Percentiles rank a stretch among this genome's conserved stretches.
Conservation (phyloP, 2,329 filamentous ascomycete genomes). For the Penicillium sp. region DNA sequence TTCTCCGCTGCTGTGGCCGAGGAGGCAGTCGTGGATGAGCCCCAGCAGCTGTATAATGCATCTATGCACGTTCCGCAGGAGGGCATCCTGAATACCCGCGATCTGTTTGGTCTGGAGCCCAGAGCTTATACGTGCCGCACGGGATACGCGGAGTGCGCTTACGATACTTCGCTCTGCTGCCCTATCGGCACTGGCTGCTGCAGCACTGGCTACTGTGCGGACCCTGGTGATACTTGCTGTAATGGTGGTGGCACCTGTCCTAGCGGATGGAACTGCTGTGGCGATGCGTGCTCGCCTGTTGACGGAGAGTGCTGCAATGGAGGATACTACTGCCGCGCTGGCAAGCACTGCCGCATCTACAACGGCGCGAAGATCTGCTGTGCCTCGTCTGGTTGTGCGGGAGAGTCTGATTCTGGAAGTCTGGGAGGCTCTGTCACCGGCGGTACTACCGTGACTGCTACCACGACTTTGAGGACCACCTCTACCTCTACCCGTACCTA, state of each 20-base stretch:
- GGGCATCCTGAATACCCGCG: slow-evolving; percentile 12
- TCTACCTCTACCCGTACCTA: slow-evolving; percentile 4
- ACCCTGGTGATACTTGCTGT: slow-evolving; percentile 24
- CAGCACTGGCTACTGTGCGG: slow-evolving; percentile 25
- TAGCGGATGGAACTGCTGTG: slow-evolving; percentile 28
- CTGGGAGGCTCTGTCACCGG: slow-evolving; percentile 16
- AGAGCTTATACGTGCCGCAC: slow-evolving; percentile 15
- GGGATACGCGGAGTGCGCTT: slow-evolving; percentile 24
- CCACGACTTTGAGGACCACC: slow-evolving; percentile 9
- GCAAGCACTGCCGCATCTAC: slow-evolving; percentile 24
- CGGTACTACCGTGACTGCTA: slow-evolving; percentile 13
- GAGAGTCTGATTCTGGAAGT: slow-evolving; percentile 13
- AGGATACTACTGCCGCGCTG: slow-evolving; percentile 26
- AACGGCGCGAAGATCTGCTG: slow-evolving; percentile 25
- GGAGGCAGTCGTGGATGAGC: slow-evolving; percentile 16
- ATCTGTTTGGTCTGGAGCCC: slow-evolving; percentile 34
- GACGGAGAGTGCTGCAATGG: slow-evolving; percentile 27
- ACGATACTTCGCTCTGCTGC: slow-evolving; percentile 24
- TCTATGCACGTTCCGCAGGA: slow-evolving; percentile 10
- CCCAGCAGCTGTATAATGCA: slow-evolving; percentile 23
- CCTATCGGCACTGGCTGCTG: slow-evolving; percentile 21
- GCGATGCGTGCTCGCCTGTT: slow-evolving; percentile 19
- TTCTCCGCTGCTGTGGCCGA: not conserved
- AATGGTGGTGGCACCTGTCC: slow-evolving; percentile 24
- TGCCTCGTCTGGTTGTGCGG: slow-evolving; percentile 19